Conservation (phyloP, 176 grass and related monocot species). For the Juncus inflexus region DNA sequence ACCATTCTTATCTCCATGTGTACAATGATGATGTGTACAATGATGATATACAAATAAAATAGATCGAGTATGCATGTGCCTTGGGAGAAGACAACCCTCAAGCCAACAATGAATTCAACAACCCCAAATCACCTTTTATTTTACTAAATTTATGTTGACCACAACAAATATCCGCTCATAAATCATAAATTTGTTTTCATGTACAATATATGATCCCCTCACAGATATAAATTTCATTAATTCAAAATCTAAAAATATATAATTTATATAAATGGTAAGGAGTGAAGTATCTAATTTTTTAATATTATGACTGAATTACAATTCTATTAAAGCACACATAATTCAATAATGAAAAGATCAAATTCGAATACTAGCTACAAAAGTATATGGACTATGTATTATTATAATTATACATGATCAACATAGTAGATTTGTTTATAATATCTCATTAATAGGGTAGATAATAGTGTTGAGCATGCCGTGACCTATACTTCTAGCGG, state of each 20-base stretch:
- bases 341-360: no score
- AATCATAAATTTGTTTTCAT: not conserved
- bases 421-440: not conserved
- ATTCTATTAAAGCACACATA: no score
- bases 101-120: constrained; percentile 12
- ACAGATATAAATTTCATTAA: no score
- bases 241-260: no score
- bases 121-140: constrained; percentile 13
- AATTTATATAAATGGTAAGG: no score
- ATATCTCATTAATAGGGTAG: constrained; percentile 20
- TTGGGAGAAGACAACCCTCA: constrained; percentile 24
- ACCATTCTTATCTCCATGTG: constrained; percentile 2
- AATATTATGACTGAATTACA: no score
- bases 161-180: not conserved
- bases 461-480: constrained; percentile 20
- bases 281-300: no score
- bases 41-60: no score
- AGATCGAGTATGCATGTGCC: constrained; percentile 7
- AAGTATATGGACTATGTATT: no score
- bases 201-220: constrained; percentile 6
- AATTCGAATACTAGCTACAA: no score
- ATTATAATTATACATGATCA: no score
- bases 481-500: constrained; percentile 20
- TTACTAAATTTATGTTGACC: constrained; percentile 14
- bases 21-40: no score